Evolutionary conservation across 176 grass and related monocot genomes (phyloP).

Genomic region (Eremochloa ophiuroides): DNA sequence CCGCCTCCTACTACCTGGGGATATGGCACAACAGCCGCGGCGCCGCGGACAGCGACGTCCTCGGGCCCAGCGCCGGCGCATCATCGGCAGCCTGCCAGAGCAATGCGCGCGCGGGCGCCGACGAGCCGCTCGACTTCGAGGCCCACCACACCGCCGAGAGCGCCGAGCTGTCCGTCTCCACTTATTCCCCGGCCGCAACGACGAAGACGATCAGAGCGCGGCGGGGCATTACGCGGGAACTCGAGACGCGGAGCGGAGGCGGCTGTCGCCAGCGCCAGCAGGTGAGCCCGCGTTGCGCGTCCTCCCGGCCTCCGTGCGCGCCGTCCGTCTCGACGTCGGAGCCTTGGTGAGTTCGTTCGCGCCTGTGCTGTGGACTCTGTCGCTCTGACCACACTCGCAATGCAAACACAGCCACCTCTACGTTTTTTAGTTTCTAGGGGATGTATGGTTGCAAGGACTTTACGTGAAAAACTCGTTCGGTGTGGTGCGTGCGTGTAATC

Average conservation of each 20-base stretch:
- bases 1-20: constrained; percentile 55
- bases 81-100: constrained; percentile 21
- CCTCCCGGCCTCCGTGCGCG: too few species aligned
- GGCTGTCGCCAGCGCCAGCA: constrained; percentile 16
- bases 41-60: constrained; percentile 13
- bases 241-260: constrained; percentile 18
- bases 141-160: constrained; percentile 55
- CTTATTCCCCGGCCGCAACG: not conserved
- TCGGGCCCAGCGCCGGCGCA: constrained; percentile 1
- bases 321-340: too few species aligned
- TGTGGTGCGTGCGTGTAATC: too few species aligned
- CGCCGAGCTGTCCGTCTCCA: constrained; percentile 36
- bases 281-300: too few species aligned
- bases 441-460: too few species aligned
- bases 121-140: constrained; percentile 55
- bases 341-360: too few species aligned
- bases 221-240: constrained; percentile 17
- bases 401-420: too few species aligned
- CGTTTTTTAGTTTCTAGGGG: too few species aligned
- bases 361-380: too few species aligned
- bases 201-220: not conserved
- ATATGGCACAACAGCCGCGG: constrained; percentile 60
- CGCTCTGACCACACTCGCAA: too few species aligned
- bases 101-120: not conserved
- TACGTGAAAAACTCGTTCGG: too few species aligned